phyloP scores from a whole-genome alignment of 345 rosid species.

The Lepidium sativum region DNA sequence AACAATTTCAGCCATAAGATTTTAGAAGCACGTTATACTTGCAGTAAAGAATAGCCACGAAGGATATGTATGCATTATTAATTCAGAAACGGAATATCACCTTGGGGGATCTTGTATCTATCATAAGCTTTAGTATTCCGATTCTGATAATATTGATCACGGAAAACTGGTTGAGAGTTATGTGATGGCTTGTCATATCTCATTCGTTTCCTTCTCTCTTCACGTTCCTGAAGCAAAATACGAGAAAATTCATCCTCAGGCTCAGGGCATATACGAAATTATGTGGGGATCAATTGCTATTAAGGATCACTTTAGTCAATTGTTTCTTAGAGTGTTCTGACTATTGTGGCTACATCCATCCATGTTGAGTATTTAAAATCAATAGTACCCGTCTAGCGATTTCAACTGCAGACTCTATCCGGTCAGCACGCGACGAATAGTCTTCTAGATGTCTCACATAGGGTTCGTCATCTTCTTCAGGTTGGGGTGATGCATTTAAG shows the following conservation, averaged over 20 bases:
- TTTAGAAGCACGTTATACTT: neutral
- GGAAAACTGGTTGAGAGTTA: conserved; percentile 41
- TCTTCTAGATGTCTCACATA: conserved; percentile 41
- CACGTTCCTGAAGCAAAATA: conserved; percentile 67
- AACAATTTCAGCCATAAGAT: neutral
- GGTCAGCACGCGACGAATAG: conserved; percentile 42
- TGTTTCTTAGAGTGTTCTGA: neutral
- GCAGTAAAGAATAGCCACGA: neutral
- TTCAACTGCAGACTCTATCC: conserved; percentile 52
- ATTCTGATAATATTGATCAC: conserved; percentile 42
- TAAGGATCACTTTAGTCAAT: neutral
- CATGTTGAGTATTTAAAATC: neutral
- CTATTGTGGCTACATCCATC: neutral
- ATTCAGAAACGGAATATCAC: conserved; percentile 28
- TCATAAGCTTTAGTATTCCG: conserved; percentile 47
- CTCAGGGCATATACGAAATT: neutral
- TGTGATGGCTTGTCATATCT: conserved; percentile 50
- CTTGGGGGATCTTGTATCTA: conserved; percentile 76
- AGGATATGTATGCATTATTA: neutral
- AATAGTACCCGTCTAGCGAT: conserved; percentile 55
- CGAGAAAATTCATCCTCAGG: neutral
- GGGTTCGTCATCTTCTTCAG: conserved; percentile 71
- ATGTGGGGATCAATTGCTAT: neutral
- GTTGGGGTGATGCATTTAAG: conserved; percentile 62
- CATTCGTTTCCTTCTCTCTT: conserved; percentile 80